Conservation (phyloP, 768 basidiomycete species). For the Rhizopogon salebrosus region DNA sequence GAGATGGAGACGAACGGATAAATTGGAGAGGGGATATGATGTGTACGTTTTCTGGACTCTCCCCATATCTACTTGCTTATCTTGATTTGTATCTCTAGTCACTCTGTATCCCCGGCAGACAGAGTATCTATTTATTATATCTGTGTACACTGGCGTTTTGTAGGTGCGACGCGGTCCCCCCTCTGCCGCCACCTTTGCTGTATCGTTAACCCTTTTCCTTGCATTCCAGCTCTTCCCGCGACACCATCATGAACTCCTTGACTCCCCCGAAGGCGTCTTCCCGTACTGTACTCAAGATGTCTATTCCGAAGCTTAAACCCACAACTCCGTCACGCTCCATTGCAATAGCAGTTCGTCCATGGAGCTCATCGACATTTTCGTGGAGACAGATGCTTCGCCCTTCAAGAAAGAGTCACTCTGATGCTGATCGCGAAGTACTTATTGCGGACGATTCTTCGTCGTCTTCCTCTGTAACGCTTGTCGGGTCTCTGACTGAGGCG, state of each 20-base stretch:
- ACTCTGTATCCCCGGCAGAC: neutral
- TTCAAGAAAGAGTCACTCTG: neutral
- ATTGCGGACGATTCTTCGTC: constrained; percentile 1
- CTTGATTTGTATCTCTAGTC: neutral
- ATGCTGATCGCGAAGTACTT: neutral
- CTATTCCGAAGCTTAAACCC: neutral
- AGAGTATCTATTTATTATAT: neutral
- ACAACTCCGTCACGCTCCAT: neutral
- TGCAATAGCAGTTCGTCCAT: neutral
- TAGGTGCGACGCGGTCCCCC: neutral
- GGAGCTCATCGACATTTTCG: constrained; percentile 14
- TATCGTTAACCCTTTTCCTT: neutral
- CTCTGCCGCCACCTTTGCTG: neutral
- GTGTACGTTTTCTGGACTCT: neutral
- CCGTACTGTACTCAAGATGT: neutral
- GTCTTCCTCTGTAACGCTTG: constrained; percentile 1
- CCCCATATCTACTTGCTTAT: neutral
- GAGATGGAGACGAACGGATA: neutral
- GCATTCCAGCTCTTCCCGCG: neutral
- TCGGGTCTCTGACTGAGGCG: constrained; percentile 4
- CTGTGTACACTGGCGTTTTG: neutral
- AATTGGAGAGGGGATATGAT: neutral
- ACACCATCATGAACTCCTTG: neutral
- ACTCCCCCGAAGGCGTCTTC: neutral
- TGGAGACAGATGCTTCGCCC: constrained; percentile 14